Evolutionary conservation across 1,139 yeast species (phyloP).

Genomic region (Debaryomyces udenii): DNA sequence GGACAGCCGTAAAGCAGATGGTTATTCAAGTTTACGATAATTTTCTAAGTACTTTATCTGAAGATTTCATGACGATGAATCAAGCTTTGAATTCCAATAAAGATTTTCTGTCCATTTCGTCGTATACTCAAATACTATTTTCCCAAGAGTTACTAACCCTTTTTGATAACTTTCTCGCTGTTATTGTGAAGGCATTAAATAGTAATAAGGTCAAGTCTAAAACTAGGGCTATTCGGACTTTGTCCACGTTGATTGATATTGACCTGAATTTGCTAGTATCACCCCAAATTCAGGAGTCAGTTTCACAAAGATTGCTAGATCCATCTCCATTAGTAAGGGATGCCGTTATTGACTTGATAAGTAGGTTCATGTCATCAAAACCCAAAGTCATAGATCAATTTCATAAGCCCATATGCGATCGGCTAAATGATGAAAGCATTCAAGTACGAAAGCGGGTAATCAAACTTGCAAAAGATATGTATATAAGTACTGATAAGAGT

Average conservation of each 20-base stretch:
- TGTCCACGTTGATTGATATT: conserved; percentile 47
- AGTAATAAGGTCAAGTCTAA: conserved; percentile 62
- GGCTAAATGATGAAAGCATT: conserved; percentile 61
- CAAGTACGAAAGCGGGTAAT: conserved; percentile 68
- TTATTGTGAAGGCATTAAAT: conserved; percentile 52
- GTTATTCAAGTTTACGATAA: conserved; percentile 7
- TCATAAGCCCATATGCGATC: conserved; percentile 51
- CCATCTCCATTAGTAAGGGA: conserved; percentile 73
- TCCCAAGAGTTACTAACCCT: conserved; percentile 40
- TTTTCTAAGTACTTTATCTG: conserved; percentile 13
- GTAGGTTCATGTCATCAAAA: conserved; percentile 48
- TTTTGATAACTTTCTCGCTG: conserved; percentile 56
- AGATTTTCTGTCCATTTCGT: conserved; percentile 16
- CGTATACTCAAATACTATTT: conserved; percentile 20
- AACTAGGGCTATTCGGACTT: conserved; percentile 64
- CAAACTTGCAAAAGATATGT: conserved; percentile 54
- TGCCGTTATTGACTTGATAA: conserved; percentile 70
- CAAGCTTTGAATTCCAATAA: conserved; percentile 16
- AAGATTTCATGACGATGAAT: conserved; percentile 15
- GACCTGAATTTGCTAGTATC: conserved; percentile 54
- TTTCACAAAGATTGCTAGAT: conserved; percentile 57
- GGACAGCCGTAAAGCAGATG: not conserved
- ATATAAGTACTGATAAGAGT: conserved; percentile 31
- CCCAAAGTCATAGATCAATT: conserved; percentile 52
- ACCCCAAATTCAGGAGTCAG: conserved; percentile 53